phyloP scores from a whole-genome alignment of 2,329 filamentous ascomycete genomes.

The Epicoccum nigrum region DNA sequence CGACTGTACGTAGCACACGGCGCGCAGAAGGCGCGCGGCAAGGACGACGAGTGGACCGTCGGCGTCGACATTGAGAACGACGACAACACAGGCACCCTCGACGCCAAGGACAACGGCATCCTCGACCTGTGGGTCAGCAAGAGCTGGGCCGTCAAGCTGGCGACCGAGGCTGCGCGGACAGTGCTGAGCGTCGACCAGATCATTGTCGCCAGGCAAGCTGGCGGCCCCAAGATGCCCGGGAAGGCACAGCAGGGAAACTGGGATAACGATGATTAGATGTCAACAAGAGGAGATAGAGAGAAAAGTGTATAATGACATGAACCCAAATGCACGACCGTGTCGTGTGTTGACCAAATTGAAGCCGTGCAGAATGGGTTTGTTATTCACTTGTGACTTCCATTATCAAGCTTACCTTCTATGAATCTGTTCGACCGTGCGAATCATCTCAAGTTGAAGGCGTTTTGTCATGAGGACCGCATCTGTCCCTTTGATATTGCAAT shows the following conservation, averaged over 20 bases:
- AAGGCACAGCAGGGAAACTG: slow-evolving; percentile 76
- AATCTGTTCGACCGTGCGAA: too few species aligned
- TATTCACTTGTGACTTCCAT: too few species aligned
- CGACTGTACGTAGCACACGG: slow-evolving; percentile 92
- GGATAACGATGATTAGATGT: slow-evolving; percentile 64
- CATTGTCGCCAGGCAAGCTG: slow-evolving; percentile 95
- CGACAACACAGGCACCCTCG: slow-evolving; percentile 78
- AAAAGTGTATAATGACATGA: too few species aligned
- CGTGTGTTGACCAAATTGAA: too few species aligned
- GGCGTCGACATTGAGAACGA: slow-evolving; percentile 95
- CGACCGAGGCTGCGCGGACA: slow-evolving; percentile 91
- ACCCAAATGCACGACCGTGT: too few species aligned
- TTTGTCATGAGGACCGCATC: too few species aligned
- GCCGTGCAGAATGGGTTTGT: too few species aligned
- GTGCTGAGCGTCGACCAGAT: slow-evolving; percentile 98
- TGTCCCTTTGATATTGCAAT: too few species aligned
- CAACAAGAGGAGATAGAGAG: too few species aligned
- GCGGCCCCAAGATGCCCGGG: slow-evolving; percentile 93
- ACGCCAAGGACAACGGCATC: slow-evolving; percentile 86
- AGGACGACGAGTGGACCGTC: slow-evolving; percentile 80
- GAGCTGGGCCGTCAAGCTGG: slow-evolving; percentile 95
- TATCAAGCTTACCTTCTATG: too few species aligned
- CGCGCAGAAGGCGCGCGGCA: slow-evolving; percentile 54
- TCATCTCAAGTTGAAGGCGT: too few species aligned
- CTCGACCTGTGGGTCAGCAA: slow-evolving; percentile 91